Evolutionary conservation across 2,329 filamentous ascomycete genomes (phyloP), one percentile per base, ranked within the genome.

Genomic region (Colletotrichum incanum): DNA sequence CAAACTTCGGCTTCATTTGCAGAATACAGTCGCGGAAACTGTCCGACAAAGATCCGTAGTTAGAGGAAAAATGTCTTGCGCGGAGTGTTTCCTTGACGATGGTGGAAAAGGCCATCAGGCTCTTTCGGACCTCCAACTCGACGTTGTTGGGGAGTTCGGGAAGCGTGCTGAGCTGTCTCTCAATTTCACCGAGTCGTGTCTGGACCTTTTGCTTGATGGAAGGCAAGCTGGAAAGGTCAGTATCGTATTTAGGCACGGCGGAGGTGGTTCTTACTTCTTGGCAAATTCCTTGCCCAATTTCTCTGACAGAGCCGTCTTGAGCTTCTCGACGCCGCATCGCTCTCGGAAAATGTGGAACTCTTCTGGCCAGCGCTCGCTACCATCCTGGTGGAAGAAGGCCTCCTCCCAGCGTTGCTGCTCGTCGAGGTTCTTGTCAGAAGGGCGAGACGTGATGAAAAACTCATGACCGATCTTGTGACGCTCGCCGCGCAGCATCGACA

Each of bases 361-460:
- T 0, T 74, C 65, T 0, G 87, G 88, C 89, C 89, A 91, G 5
- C 79, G 76, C 1, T 82, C 78, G 65, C 79, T 74, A 2, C 76
- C 76, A 20, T 80, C 73, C 1, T 80, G 77, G 16, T 85, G 83
- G 67, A 91, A 91, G 54, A 90, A 86, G 0, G 80, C 77, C 16
- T 88, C 85, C 63, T 91, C 89, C 82, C 85, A 89, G 2, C 80
- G 80, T 9, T 81, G 82, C 3, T 89, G 84, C n/a, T 86, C 82
- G 2, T 88, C 87, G 0, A 92, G 82, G 0, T 86, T 82, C 61
- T 89, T 86, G 0, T 82, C 83, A 37, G 89, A 87, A 3, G 92
- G 91, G 1, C 92, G 89, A 0, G 92, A 93, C 0, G 95, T 94
- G 11, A 94, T 90, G 73, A 92, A 97, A 77, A 96, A 98, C 0